Conservation (phyloP, 164 flowering plant species). For the Magnolia officinalis region DNA sequence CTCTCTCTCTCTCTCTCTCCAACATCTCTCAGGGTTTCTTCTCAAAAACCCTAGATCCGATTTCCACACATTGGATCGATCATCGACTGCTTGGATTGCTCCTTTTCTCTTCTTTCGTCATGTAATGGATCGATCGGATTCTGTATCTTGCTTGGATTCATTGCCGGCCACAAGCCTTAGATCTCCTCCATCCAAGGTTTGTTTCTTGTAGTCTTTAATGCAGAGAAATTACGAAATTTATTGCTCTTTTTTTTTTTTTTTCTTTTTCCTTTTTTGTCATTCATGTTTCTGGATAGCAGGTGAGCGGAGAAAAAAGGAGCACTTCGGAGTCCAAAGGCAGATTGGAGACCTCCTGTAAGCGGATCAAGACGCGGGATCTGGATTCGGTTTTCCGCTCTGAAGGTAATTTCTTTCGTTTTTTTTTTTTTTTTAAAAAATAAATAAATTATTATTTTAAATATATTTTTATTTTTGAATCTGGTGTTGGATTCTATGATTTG, state of each 20-base stretch:
- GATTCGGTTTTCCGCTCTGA: conserved; percentile 36
- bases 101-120: neutral
- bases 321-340: conserved; percentile 25
- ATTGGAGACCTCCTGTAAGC: conserved; percentile 29
- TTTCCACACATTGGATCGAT: neutral
- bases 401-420: conserved; percentile 13
- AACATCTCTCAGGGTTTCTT: neutral
- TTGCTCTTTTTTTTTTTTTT: neutral
- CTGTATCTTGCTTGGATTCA: neutral
- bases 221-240: neutral
- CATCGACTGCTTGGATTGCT: neutral
- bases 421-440: no score
- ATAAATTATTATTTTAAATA: no score
- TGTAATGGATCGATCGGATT: conserved; percentile 1
- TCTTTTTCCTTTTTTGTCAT: neutral
- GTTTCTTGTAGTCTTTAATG: neutral
- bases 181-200: neutral
- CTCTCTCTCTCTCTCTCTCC: neutral
- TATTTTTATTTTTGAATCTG: neutral
- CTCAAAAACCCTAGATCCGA: neutral
- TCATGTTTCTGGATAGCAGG: conserved; percentile 9
- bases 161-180: neutral
- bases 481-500: neutral
- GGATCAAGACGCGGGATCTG: conserved; percentile 56
- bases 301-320: conserved; percentile 33